Evolutionary conservation across 140 eudicot genomes (phyloP).

Genomic region (Ambrosia hybrid): DNA sequence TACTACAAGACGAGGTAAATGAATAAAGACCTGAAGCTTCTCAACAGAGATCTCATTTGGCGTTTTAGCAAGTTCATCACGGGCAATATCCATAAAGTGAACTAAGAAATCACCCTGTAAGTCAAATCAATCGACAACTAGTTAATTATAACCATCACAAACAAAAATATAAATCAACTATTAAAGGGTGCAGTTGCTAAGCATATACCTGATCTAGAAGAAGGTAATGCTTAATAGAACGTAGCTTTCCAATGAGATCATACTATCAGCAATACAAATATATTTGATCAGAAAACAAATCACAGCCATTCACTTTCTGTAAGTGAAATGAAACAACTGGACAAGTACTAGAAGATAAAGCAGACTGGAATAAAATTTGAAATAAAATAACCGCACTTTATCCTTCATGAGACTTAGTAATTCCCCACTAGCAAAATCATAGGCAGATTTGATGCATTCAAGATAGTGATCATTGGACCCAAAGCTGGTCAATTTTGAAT

Average conservation of each 20-base stretch:
- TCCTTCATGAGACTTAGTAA: constrained; percentile 88
- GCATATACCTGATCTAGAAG: constrained; percentile 91
- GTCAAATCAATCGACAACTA: constrained; percentile 8
- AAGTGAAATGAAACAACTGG: background rate
- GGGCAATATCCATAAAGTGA: constrained; percentile 98
- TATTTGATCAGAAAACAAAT: constrained; percentile 10
- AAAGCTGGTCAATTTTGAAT: constrained; percentile 71
- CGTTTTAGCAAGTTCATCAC: constrained; percentile 86
- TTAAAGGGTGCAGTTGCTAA: background rate
- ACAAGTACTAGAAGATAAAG: constrained; percentile 10
- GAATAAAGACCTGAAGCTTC: constrained; percentile 80
- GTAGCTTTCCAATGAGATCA: constrained; percentile 91
- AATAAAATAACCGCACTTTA: constrained; percentile 54
- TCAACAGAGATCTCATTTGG: constrained; percentile 90
- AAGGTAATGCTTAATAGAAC: constrained; percentile 93
- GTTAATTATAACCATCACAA: constrained; percentile 16
- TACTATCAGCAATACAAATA: constrained; percentile 46
- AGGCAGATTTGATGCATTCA: constrained; percentile 89
- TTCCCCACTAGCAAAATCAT: constrained; percentile 96
- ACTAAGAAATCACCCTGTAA: constrained; percentile 97
- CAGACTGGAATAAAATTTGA: constrained; percentile 16
- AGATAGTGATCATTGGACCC: constrained; percentile 94
- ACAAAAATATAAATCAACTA: background rate
- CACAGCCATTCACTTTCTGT: constrained; percentile 2
- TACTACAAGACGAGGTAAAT: background rate